Conservation (phyloP, 2,329 filamentous ascomycete genomes). For the Exserohilum rostratum region DNA sequence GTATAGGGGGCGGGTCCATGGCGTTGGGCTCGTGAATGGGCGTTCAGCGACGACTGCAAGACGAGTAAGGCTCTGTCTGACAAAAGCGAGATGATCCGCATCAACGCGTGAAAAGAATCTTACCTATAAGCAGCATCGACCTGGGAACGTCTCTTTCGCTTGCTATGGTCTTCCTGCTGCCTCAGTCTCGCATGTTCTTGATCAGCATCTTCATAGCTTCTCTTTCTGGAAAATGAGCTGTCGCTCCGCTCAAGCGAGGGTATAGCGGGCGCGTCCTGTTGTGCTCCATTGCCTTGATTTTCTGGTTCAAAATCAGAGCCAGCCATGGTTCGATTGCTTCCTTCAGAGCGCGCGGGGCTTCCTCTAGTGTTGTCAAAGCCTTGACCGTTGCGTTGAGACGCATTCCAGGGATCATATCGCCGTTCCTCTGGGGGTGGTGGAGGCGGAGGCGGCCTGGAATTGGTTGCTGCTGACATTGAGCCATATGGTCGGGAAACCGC, state of each 20-base stretch:
- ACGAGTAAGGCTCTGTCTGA: conserved; percentile 7
- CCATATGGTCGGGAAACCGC: conserved; percentile 33
- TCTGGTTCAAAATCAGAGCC: conserved; percentile 45
- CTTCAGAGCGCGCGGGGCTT: conserved; percentile 44
- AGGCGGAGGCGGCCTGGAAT: conserved; percentile 24
- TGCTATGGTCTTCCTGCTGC: conserved; percentile 46
- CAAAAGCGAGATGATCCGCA: background rate
- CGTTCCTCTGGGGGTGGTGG: conserved; percentile 29
- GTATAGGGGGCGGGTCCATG: background rate
- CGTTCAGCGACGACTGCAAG: conserved; percentile 20
- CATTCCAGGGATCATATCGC: conserved; percentile 33
- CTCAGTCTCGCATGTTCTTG: conserved; percentile 37
- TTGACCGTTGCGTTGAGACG: conserved; percentile 23
- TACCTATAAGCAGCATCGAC: conserved; percentile 47
- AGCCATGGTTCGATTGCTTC: conserved; percentile 42
- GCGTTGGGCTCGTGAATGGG: background rate
- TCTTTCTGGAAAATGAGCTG: conserved; percentile 43
- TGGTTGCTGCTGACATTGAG: conserved; percentile 28
- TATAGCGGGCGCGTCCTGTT: conserved; percentile 15
- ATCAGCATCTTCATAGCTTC: conserved; percentile 46
- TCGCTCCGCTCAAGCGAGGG: conserved; percentile 37
- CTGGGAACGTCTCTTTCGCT: conserved; percentile 45
- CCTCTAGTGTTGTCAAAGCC: conserved; percentile 27
- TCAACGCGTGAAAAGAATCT: conserved; percentile 5
- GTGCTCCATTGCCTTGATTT: conserved; percentile 19